phyloP scores from a whole-genome alignment of 768 basidiomycete genomes.

The Serendipita indica region DNA sequence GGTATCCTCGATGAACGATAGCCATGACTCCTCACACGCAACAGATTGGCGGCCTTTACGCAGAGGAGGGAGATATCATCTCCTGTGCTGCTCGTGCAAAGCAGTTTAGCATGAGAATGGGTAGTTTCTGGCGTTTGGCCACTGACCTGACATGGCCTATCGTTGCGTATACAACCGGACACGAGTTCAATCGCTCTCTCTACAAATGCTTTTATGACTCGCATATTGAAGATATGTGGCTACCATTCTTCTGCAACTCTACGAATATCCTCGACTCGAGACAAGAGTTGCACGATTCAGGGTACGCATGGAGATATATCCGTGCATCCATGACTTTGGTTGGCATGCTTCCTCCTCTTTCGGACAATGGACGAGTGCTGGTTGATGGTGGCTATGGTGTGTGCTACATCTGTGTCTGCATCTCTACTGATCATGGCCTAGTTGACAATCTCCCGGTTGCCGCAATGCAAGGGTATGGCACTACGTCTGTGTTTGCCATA shows the following conservation, averaged over 20 bases:
- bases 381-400: conserved; percentile 82
- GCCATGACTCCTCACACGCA: background rate
- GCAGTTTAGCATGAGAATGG: conserved; percentile 49
- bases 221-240: conserved; percentile 96
- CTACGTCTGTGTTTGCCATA: conserved; percentile 76
- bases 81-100: conserved; percentile 75
- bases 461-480: conserved; percentile 84
- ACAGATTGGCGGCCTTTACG: conserved; percentile 78
- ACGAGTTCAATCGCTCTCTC: conserved; percentile 87
- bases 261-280: conserved; percentile 91
- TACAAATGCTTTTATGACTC: conserved; percentile 94
- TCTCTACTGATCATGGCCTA: conserved; percentile 21
- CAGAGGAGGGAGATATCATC: conserved; percentile 82
- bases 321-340: conserved; percentile 96
- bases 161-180: conserved; percentile 85
- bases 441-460: conserved; percentile 86
- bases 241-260: conserved; percentile 95
- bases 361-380: conserved; percentile 83
- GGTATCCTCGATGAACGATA: conserved; percentile 14
- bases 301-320: conserved; percentile 95
- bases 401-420: conserved; percentile 17
- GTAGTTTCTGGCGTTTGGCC: background rate
- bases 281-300: conserved; percentile 92
- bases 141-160: conserved; percentile 60
- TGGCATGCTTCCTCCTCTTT: conserved; percentile 85